Evolutionary conservation across 352 stramenopile genomes (phyloP).

Genomic region (Plasmopara muralis): DNA sequence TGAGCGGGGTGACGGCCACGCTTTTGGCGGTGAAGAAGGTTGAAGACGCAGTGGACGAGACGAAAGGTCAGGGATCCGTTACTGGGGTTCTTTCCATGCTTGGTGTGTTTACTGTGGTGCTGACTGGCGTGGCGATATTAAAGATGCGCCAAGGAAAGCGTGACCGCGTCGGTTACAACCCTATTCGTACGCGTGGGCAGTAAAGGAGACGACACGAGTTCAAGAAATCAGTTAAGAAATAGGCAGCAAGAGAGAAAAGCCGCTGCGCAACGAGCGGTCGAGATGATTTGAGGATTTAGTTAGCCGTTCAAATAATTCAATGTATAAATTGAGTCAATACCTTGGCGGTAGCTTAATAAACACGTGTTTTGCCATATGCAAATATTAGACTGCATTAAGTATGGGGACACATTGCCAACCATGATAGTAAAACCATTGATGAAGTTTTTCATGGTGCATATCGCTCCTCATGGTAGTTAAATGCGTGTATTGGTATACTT

Average conservation of each 20-base stretch:
- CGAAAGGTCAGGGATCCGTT: conserved; percentile 20
- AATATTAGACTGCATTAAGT: too few relatives aligned
- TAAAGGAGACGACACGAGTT: conserved; percentile 3
- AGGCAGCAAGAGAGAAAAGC: neutral
- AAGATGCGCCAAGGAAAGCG: conserved; percentile 24
- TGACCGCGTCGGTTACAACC: conserved; percentile 50
- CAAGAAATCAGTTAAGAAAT: conserved; percentile 3
- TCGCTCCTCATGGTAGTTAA: too few relatives aligned
- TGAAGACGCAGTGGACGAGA: conserved; percentile 7
- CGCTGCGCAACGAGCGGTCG: too few relatives aligned
- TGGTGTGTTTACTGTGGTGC: conserved; percentile 29
- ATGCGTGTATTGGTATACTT: too few relatives aligned
- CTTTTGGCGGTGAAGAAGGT: conserved; percentile 8
- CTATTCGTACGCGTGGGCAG: conserved; percentile 35
- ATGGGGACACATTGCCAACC: too few relatives aligned
- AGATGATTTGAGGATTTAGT: too few relatives aligned
- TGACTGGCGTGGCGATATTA: conserved; percentile 23
- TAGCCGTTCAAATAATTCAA: too few relatives aligned
- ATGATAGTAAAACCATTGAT: too few relatives aligned
- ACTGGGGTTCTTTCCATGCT: conserved; percentile 28
- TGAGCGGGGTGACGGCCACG: conserved; percentile 9
- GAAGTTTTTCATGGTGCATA: too few relatives aligned
- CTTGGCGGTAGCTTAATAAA: too few relatives aligned
- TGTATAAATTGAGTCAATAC: too few relatives aligned
- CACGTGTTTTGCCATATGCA: too few relatives aligned